Conservation (phyloP, 2,329 filamentous ascomycete species). For the Blastomyces emzantsi region DNA sequence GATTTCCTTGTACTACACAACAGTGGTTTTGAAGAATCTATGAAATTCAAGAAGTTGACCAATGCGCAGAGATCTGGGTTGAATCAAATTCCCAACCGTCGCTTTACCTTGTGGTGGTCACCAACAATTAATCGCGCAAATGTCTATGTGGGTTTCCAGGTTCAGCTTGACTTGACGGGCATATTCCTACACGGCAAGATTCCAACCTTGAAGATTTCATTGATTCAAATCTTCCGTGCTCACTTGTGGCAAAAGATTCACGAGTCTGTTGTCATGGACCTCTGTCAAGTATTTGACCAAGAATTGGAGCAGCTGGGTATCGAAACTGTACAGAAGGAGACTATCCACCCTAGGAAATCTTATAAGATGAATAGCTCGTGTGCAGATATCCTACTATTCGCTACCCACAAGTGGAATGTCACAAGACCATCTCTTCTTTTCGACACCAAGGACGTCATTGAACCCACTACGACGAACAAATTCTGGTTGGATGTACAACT, state of each 20-base stretch:
- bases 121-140: slow-evolving; percentile 90
- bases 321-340: slow-evolving; percentile 97
- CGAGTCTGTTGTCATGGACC: slow-evolving; percentile 96
- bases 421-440: slow-evolving; percentile 87
- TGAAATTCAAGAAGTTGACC: slow-evolving; percentile 99
- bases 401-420: slow-evolving; percentile 98
- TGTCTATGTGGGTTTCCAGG: slow-evolving; percentile 98
- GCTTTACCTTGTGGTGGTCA: slow-evolving; percentile 97
- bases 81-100: slow-evolving; percentile 97
- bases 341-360: slow-evolving; percentile 95
- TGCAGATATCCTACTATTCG: slow-evolving; percentile 92
- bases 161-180: slow-evolving; percentile 92
- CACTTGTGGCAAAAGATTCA: slow-evolving; percentile 99
- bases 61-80: slow-evolving; percentile 95
- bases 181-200: slow-evolving; percentile 99
- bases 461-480: slow-evolving; percentile 91
- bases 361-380: slow-evolving; percentile 99
- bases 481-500: slow-evolving; percentile 99
- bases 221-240: slow-evolving; percentile 98
- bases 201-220: slow-evolving; percentile 90
- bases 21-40: slow-evolving; percentile 39
- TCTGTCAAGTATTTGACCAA: slow-evolving; percentile 97
- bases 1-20: slow-evolving; percentile 43
- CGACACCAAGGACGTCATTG: slow-evolving; percentile 93
- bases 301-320: slow-evolving; percentile 93